A percentile compares a stretch with the other conserved stretches of the same genome.
Conservation (phyloP, 163 green algal genomes). For the Scenedesmus sp. region DNA sequence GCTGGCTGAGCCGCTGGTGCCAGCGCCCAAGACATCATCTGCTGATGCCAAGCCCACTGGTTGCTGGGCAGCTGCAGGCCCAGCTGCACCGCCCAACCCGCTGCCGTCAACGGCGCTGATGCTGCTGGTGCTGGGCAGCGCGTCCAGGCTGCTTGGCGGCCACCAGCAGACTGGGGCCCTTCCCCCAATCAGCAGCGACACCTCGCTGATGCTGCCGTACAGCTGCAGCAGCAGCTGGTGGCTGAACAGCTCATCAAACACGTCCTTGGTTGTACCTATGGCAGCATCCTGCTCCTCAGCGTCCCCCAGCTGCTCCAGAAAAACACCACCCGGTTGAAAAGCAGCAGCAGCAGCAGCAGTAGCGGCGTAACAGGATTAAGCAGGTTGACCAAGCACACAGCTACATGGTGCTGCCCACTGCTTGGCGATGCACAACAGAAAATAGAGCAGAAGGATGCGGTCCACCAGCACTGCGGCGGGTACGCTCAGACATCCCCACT, state of each 20-base stretch:
- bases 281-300: constrained; percentile 40
- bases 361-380: not conserved
- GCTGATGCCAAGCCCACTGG: not conserved
- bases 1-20: not conserved
- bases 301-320: constrained; percentile 17
- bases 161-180: constrained; percentile 73
- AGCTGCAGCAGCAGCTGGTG: constrained; percentile 68
- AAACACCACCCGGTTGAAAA: too few relatives aligned
- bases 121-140: constrained; percentile 17
- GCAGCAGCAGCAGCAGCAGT: not conserved
- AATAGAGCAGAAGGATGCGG: too few relatives aligned
- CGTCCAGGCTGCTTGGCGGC: constrained; percentile 54
- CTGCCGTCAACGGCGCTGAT: not conserved
- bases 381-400: not conserved
- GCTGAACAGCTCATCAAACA: constrained; percentile 61
- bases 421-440: not conserved
- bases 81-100: not conserved
- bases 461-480: too few relatives aligned
- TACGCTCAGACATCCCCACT: too few relatives aligned
- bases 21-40: not conserved
- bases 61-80: not conserved
- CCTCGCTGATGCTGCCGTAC: constrained; percentile 72
- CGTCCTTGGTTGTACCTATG: constrained; percentile 57
- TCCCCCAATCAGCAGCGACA: constrained; percentile 75
- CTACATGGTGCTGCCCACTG: not conserved